These are phyloP conservation scores for Maudiozyma saulgeensis DNA, from an alignment of 805 yeast species.

Conservation along the genomic window DNA sequence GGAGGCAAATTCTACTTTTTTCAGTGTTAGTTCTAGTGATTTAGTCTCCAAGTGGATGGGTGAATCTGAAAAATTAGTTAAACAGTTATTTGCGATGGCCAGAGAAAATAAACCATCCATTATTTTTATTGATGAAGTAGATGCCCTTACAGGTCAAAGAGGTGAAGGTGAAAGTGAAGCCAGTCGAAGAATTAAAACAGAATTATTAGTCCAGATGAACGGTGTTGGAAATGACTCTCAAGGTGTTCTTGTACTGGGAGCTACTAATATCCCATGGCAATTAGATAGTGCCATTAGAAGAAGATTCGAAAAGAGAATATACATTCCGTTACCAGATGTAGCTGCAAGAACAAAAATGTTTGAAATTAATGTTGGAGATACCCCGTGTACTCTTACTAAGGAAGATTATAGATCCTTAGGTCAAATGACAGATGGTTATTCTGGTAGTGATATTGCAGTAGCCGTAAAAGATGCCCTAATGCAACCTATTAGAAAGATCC, in stretches of 20 bases:
- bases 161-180: conserved; percentile 98
- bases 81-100: conserved; percentile 91
- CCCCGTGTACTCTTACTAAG: conserved; percentile 68
- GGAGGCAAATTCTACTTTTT: conserved; percentile 94
- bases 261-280: conserved; percentile 98
- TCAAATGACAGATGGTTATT: conserved; percentile 92
- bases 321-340: conserved; percentile 89
- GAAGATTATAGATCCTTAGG: conserved; percentile 74
- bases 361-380: conserved; percentile 81
- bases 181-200: conserved; percentile 90
- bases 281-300: conserved; percentile 94
- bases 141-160: conserved; percentile 94
- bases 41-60: conserved; percentile 99
- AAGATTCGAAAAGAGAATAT: conserved; percentile 90
- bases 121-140: conserved; percentile 95
- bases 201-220: conserved; percentile 93
- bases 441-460: conserved; percentile 95
- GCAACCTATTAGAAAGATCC: conserved; percentile 96
- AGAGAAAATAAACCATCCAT: conserved; percentile 92
- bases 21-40: conserved; percentile 92
- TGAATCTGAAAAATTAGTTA: conserved; percentile 91
- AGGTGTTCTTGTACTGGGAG: conserved; percentile 92
- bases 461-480: conserved; percentile 94
- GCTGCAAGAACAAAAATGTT: conserved; percentile 91
- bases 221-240: conserved; percentile 94